Percentiles rank a stretch among this genome's conserved stretches.
Evolutionary conservation across 805 yeast species (phyloP).

Genomic region (Candida anglica): DNA sequence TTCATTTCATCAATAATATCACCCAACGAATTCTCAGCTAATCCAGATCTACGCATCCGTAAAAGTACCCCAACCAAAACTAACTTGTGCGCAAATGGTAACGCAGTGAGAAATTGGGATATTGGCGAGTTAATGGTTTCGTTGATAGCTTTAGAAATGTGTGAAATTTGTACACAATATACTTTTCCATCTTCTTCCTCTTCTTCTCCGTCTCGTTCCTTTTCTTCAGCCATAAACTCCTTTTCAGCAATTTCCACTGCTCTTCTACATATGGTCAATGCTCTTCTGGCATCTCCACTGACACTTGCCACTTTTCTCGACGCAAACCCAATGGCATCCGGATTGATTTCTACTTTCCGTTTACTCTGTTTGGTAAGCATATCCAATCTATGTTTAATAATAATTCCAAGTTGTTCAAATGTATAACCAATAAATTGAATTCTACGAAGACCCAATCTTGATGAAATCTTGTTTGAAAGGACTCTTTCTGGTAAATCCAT

Average conservation of each 20-base stretch:
- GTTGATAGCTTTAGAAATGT: constrained; percentile 73
- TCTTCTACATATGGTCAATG: constrained; percentile 78
- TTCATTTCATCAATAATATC: constrained; percentile 77
- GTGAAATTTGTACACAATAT: constrained; percentile 62
- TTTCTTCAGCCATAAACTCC: constrained; percentile 37
- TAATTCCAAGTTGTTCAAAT: constrained; percentile 68
- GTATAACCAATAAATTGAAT: constrained; percentile 88
- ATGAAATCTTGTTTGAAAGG: constrained; percentile 82
- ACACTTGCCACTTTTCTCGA: constrained; percentile 93
- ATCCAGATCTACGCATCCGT: constrained; percentile 61
- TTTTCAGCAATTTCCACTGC: constrained; percentile 85
- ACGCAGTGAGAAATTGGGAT: constrained; percentile 49
- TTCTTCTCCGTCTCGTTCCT: constrained; percentile 13
- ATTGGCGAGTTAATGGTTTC: constrained; percentile 78
- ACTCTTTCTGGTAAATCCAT: constrained; percentile 95
- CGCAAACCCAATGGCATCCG: constrained; percentile 87
- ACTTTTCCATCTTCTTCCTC: constrained; percentile 29
- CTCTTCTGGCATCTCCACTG: constrained; percentile 96
- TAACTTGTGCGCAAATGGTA: constrained; percentile 69
- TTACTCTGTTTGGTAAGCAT: constrained; percentile 29
- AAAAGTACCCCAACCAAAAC: constrained; percentile 66
- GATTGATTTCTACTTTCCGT: constrained; percentile 44
- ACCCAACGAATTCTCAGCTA: constrained; percentile 68
- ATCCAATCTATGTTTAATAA: constrained; percentile 69
- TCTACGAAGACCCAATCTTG: constrained; percentile 84